Conservation (phyloP, 2,329 filamentous ascomycete genomes). For the Talaromyces sp. region DNA sequence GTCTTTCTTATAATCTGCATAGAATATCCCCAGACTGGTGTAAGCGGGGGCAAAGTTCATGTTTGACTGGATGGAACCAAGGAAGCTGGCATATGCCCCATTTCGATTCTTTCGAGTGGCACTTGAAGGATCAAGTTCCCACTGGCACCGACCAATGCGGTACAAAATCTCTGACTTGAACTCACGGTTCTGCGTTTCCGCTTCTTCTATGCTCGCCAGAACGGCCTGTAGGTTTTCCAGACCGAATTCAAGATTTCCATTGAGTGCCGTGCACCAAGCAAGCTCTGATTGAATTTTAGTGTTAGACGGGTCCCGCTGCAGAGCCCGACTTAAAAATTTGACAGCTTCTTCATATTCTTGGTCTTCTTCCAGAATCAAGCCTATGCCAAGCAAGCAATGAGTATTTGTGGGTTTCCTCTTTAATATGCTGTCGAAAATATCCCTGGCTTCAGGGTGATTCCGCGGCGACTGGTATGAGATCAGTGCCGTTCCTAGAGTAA, state of each 20-base stretch:
- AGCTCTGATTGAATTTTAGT: slow-evolving; percentile 77
- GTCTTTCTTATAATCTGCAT: slow-evolving; percentile 84
- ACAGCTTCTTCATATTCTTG: slow-evolving; percentile 80
- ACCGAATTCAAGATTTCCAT: slow-evolving; percentile 66
- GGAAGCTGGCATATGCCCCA: slow-evolving; percentile 76
- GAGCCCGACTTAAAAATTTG: slow-evolving; percentile 70
- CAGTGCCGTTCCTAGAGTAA: slow-evolving; percentile 77
- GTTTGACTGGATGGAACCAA: slow-evolving; percentile 78
- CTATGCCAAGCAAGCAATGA: slow-evolving; percentile 78
- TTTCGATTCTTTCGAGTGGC: slow-evolving; percentile 71
- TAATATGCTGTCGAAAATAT: slow-evolving; percentile 78
- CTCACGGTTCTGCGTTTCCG: slow-evolving; percentile 57
- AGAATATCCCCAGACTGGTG: slow-evolving; percentile 84
- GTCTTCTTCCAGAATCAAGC: slow-evolving; percentile 87
- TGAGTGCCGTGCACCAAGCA: slow-evolving; percentile 85
- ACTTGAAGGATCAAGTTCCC: slow-evolving; percentile 73
- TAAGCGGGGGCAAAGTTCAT: slow-evolving; percentile 86
- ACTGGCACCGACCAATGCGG: slow-evolving; percentile 78
- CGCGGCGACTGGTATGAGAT: slow-evolving; percentile 87
- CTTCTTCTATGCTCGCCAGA: slow-evolving; percentile 58
- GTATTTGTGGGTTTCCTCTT: slow-evolving; percentile 70
- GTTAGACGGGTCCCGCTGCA: slow-evolving; percentile 67
- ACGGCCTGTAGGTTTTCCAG: slow-evolving; percentile 66
- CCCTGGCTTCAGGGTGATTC: slow-evolving; percentile 81
- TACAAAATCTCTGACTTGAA: slow-evolving; percentile 83